Percentiles rank a stretch among this genome's conserved stretches.
phyloP scores from a whole-genome alignment of 768 basidiomycete species.

The Rossbeevera mucosa region DNA sequence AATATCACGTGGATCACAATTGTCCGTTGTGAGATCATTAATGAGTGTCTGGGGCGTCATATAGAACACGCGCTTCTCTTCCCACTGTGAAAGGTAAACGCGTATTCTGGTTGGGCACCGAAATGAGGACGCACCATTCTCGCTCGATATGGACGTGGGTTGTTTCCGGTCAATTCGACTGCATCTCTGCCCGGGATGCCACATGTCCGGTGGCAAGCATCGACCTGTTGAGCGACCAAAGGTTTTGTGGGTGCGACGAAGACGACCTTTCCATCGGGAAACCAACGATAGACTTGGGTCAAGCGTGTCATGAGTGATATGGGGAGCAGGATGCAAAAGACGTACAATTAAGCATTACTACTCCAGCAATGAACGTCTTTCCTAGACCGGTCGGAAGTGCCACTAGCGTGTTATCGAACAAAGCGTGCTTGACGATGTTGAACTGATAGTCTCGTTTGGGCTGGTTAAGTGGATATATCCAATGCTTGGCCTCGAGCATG shows the following conservation, averaged over 20 bases:
- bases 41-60: constrained; percentile 95
- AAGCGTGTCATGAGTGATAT: constrained; percentile 3
- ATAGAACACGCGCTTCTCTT: constrained; percentile 82
- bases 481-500: constrained; percentile 73
- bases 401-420: constrained; percentile 92
- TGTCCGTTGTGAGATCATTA: constrained; percentile 74
- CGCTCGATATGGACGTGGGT: constrained; percentile 47
- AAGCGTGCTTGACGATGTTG: constrained; percentile 80
- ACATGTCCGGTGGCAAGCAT: constrained; percentile 88
- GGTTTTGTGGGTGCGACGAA: constrained; percentile 97
- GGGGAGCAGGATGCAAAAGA: not conserved
- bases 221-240: constrained; percentile 90
- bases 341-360: constrained; percentile 92
- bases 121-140: constrained; percentile 48
- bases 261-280: constrained; percentile 84
- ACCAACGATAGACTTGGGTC: constrained; percentile 82
- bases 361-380: constrained; percentile 97
- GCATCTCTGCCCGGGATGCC: constrained; percentile 89
- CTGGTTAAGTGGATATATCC: constrained; percentile 88
- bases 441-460: constrained; percentile 91
- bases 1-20: constrained; percentile 75
- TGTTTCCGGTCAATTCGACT: constrained; percentile 81
- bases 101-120: not conserved
- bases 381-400: constrained; percentile 94
- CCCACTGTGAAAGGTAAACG: constrained; percentile 49